Evolutionary conservation across 495 filamentous ascomycete genomes (phyloP), one percentile per base, ranked within the genome.

Genomic region (Lindgomyces ingoldianus): DNA sequence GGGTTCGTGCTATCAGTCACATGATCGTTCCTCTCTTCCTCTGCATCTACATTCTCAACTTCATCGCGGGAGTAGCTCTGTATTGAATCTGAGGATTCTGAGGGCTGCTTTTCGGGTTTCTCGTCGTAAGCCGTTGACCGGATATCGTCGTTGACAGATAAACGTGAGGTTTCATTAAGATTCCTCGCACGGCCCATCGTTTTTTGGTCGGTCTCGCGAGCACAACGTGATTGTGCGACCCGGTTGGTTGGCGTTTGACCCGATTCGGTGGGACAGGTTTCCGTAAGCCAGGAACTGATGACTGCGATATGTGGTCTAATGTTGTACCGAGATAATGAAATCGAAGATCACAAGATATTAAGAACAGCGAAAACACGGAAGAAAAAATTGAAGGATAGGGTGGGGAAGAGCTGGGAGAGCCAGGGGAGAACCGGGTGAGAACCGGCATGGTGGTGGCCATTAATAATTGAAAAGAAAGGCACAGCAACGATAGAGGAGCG

Each of bases 11-110:
- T 26, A 25, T 27, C 24, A 8, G 21, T 22, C 49, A 22, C 24
- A 12, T 51, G 2, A 52, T 18, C 53, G 49, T 46, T n/a, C 42
- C 39, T 29, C 48, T 64, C 27, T 46, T 25, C 46, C n/a, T 56
- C 29, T 33, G 55, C n/a, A 21, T 30, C 51, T 33, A 24, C 21
- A 44, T 39, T 19, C 22, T 24, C 21, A 10, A 39, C 33, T 9
- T 57, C 36, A 19, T 44, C 53, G 21, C 39, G 12, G 3, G 18
- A 3, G 12, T 4, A 1, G 21, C 39, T 27, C 10, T 22, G 18
- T 57, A 57, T 30, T 21, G 54, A 57, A 2, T 19, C 26, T n/a
- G 3, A 25, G 24, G 54, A 45, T 44, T 16, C 54, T 12, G 26
- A 12, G 21, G 9, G 4, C 3, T 45, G 39, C 14, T 41, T 11